Conservation (phyloP, 2,329 filamentous ascomycete genomes). For the Talaromyces islandicus region DNA sequence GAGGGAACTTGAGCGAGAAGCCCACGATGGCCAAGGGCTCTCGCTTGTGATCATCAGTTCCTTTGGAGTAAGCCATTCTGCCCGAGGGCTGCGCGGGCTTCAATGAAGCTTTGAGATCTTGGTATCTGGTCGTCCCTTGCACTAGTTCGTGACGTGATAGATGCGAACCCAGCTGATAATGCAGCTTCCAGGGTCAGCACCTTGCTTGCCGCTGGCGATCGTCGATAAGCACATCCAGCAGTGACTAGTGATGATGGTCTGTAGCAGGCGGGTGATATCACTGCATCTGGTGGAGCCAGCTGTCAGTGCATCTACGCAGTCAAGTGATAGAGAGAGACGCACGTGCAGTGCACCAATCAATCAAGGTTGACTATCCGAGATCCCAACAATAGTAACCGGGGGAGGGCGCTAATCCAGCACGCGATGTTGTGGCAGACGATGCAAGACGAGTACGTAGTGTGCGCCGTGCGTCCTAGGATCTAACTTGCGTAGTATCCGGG, state of each 20-base stretch:
- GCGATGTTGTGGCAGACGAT: neutral
- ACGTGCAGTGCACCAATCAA: neutral
- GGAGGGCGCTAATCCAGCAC: neutral
- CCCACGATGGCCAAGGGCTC: constrained; percentile 9
- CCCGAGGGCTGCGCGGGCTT: too few species aligned
- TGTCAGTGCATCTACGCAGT: neutral
- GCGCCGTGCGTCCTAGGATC: neutral
- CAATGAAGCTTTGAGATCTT: too few species aligned
- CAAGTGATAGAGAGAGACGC: neutral
- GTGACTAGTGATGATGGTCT: neutral
- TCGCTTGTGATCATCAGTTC: neutral
- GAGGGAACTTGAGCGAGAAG: constrained; percentile 1
- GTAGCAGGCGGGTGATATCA: neutral
- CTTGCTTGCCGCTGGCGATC: neutral
- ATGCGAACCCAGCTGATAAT: neutral
- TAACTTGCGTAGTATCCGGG: neutral
- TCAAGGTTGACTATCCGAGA: neutral
- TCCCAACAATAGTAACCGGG: neutral
- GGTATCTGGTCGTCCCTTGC: neutral
- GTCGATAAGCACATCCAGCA: neutral
- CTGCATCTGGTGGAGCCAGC: neutral
- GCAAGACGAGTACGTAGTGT: neutral
- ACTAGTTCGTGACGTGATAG: neutral
- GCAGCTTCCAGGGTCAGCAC: neutral
- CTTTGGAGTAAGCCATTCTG: neutral